Base-by-base conservation (phyloP, 2,329 filamentous ascomycete species). In the Colletotrichum cordylinicola region DNA sequence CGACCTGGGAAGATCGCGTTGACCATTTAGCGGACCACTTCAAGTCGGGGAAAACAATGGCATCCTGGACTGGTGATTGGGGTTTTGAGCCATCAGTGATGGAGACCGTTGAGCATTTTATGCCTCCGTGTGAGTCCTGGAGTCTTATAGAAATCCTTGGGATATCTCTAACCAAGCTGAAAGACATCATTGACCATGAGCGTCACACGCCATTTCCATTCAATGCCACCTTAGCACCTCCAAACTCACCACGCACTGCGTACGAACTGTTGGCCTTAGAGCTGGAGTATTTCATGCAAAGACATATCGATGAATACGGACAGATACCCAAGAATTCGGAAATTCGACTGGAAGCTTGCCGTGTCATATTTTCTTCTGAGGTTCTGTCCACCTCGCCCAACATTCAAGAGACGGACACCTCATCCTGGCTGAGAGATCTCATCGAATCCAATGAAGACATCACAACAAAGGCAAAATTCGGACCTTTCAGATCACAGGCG, bases 11-110 rank as follows among this genome's bases (percentile, higher is more conserved):
- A 8, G 86, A 88, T 71, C 87, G 92, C 80, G 86, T 90, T n/a
- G 91, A 93, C 79, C 92, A 93, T 80, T 83, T 93, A 52, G 91
- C 92, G 18, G 91, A 93, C 77, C 92, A 93, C 82, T 93, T 93
- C 86, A 93, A 92, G 83, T 89, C 87, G 27, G 74, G 92, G 84
- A 90, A 89, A 77, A 91, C 90, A 79, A 93, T 93, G 91, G 90
- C 89, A 77, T 90, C 93, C 82, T 93, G 92, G 92, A 91, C 92
- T 86, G 92, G 92, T 85, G 91, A 92, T 83, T 93, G 91, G 91
- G 92, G 92, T 86, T 93, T 93, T 77, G 91, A 93, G 70, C 85
- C 86, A 31, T 88, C 90, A 39, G 88, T 93, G 55, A 85, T 92
- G 78, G 87, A 91, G 77, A 89, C 93, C 86, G 89, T 93, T 79